Evolutionary conservation across 2,329 filamentous ascomycete species (phyloP).

Genomic region (Monosporascus sp.): DNA sequence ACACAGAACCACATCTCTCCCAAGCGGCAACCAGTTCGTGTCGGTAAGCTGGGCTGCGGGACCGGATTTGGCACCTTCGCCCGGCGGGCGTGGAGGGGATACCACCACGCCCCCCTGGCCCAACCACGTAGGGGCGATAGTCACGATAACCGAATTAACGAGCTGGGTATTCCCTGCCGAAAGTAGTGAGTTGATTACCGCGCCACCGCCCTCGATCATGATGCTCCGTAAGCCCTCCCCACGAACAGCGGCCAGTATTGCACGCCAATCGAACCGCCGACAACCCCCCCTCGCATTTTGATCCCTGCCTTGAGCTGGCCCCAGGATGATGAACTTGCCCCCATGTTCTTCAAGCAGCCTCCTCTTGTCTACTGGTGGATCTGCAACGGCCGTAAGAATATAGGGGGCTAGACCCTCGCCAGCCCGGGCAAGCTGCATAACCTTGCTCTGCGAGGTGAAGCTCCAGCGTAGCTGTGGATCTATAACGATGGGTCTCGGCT

Average conservation of each 20-base stretch:
- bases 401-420: slow-evolving; percentile 69
- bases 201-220: slow-evolving; percentile 87
- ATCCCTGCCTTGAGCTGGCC: slow-evolving; percentile 20
- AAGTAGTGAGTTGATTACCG: slow-evolving; percentile 79
- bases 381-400: slow-evolving; percentile 52
- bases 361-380: slow-evolving; percentile 39
- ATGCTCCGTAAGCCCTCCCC: slow-evolving; percentile 64
- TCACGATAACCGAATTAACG: slow-evolving; percentile 76
- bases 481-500: slow-evolving; percentile 77
- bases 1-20: slow-evolving; percentile 78
- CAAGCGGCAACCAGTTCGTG: slow-evolving; percentile 71
- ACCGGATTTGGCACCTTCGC: slow-evolving; percentile 44
- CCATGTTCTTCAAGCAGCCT: slow-evolving; percentile 42
- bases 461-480: slow-evolving; percentile 76
- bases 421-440: slow-evolving; percentile 58
- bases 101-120: slow-evolving; percentile 77
- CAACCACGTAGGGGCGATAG: slow-evolving; percentile 86
- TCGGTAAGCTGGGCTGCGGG: slow-evolving; percentile 61
- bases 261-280: slow-evolving; percentile 55
- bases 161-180: slow-evolving; percentile 53
- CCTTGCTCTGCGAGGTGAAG: slow-evolving; percentile 53
- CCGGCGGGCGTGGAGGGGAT: slow-evolving; percentile 56
- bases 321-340: slow-evolving; percentile 45
- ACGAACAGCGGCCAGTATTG: slow-evolving; percentile 54
- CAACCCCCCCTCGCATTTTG: slow-evolving; percentile 29